Percentiles rank a stretch among this genome's conserved stretches.
Conservation (phyloP, 495 filamentous ascomycete species). For the Penicillium pancosmium region DNA sequence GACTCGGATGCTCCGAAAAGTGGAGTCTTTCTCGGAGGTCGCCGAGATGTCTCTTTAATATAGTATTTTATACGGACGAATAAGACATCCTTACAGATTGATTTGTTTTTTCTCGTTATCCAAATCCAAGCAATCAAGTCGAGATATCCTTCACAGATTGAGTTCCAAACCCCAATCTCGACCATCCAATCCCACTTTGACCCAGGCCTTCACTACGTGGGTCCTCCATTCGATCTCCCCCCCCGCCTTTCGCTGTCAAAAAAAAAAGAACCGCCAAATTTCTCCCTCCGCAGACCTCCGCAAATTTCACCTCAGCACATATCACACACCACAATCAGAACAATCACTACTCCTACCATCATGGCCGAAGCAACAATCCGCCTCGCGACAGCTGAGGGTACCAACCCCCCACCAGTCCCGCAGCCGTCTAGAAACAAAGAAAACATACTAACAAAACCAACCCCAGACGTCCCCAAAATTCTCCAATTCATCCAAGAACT, state of each 20-base stretch:
- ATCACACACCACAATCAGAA: background rate
- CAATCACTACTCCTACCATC: background rate
- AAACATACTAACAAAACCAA: constrained; percentile 1
- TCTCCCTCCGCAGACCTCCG: background rate
- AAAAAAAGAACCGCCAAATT: background rate
- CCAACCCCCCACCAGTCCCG: background rate
- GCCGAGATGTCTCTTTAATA: background rate
- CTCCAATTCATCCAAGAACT: constrained; percentile 84
- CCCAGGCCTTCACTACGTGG: background rate
- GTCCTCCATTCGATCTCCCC: background rate
- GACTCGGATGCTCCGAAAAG: background rate
- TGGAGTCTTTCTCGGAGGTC: background rate
- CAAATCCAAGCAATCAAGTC: too few relatives aligned
- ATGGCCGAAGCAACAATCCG: constrained; percentile 50
- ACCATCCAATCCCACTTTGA: background rate
- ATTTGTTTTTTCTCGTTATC: too few relatives aligned
- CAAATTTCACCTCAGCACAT: constrained; percentile 3
- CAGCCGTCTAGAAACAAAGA: too few relatives aligned
- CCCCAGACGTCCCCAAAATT: constrained; percentile 79
- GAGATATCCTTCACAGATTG: too few relatives aligned
- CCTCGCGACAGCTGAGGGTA: constrained; percentile 51
- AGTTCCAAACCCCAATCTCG: too few relatives aligned
- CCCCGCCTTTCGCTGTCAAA: background rate
- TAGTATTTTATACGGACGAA: background rate
- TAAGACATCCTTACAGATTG: background rate